Evolutionary conservation across 108 stramenopile species (phyloP), one percentile per base, ranked within the genome.

Genomic region (Nitzschia palea): DNA sequence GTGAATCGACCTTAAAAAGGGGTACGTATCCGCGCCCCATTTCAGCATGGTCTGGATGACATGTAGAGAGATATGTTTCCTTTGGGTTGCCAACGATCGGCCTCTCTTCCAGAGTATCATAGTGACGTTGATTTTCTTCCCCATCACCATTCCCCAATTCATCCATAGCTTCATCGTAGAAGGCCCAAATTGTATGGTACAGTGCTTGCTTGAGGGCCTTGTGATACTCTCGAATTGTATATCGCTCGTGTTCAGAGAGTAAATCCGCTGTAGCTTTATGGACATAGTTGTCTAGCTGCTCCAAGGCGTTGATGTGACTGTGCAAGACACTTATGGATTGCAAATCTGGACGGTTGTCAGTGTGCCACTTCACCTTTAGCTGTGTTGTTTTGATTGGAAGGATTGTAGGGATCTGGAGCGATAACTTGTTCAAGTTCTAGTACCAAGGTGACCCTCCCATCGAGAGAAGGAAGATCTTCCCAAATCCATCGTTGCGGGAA

Each of bases 401-500:
- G 17, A 10, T 10, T 4, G 22, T 48, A 48, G 17, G 22, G 18
- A 48, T 48, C 47, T 18, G 47, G 47, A 48, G 47, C 47, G 4
- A 20, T 48, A 4, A 48, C 47, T 4, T 18, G 47, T 20, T 48
- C 47, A 12, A 48, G 18, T 20, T n/a, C 47, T 4, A 18, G 18
- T 4, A 48, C 47, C 17, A 48, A 20, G 10, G 37, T 10, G 10
- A 40, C 10, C 14, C 37, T 8, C 8, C 37, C 37, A 10, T 40
- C 37, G 10, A 40, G 12, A 12, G 10, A 10, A 40, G 37, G 37
- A 6, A 40, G 12, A 12, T 6, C 6, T 12, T 53, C 32, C 56
- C 40, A 87, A 43, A 90, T 44, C 87, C 87, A 88, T 2, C 82
- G 56, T 50, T 88, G 87, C 12, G 87, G 87, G 52, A 77, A 79